Conservation (phyloP, 495 filamentous ascomycete species). For the Penicillium egyptiacum region DNA sequence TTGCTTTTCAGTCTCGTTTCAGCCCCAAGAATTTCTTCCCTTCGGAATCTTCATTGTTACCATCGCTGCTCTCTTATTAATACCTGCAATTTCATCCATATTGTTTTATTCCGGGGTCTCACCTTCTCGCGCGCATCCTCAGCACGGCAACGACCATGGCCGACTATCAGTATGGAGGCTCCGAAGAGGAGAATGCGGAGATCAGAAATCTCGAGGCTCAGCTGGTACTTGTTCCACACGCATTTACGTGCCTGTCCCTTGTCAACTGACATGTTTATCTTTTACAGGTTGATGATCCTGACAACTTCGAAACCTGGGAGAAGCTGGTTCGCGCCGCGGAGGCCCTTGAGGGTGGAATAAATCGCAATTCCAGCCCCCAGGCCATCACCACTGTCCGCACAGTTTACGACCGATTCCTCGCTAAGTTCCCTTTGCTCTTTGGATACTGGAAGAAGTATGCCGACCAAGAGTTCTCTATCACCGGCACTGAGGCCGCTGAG, state of each 20-base stretch:
- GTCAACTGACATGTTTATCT: neutral
- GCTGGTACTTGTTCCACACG: conserved; percentile 55
- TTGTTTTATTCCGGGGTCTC: neutral
- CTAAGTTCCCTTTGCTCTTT: conserved; percentile 93
- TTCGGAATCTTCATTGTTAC: conserved; percentile 19
- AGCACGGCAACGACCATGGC: conserved; percentile 41
- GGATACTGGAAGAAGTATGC: conserved; percentile 99
- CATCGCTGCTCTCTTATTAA: conserved; percentile 7
- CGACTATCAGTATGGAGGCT: conserved; percentile 68
- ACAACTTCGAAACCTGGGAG: conserved; percentile 96
- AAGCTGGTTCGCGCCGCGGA: conserved; percentile 82
- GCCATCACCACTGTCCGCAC: conserved; percentile 82
- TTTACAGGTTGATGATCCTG: conserved; percentile 65
- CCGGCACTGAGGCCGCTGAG: conserved; percentile 94
- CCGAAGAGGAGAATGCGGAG: conserved; percentile 84
- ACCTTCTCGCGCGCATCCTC: conserved; percentile 8
- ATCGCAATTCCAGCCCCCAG: conserved; percentile 93
- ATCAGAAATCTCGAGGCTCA: conserved; percentile 74
- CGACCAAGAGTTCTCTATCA: conserved; percentile 94
- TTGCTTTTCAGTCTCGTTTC: conserved; percentile 21
- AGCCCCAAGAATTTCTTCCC: conserved; percentile 9
- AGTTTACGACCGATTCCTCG: conserved; percentile 87
- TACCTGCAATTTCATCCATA: neutral
- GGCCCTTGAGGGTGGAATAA: conserved; percentile 86
- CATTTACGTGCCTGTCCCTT: conserved; percentile 3